Percentiles rank a stretch among this genome's conserved stretches.
phyloP scores from a whole-genome alignment of 345 rosid species.

The Eucalyptus coolabah region DNA sequence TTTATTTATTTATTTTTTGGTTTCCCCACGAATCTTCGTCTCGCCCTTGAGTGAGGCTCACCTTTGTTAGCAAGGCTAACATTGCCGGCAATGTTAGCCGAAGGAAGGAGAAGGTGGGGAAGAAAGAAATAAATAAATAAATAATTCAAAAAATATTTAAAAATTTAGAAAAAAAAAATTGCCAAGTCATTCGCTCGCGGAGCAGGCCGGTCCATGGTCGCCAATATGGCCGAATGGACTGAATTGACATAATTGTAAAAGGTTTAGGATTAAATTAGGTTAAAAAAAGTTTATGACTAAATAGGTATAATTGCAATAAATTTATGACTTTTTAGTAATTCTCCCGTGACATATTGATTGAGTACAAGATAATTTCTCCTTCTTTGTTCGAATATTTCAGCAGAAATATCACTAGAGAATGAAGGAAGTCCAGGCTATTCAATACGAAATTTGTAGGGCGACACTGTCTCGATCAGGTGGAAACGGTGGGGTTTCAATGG shows the following conservation, averaged over 20 bases:
- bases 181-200: fast-evolving
- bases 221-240: fast-evolving
- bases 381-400: background rate
- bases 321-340: fast-evolving
- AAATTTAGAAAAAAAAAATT: too few relatives aligned
- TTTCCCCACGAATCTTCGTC: too few relatives aligned
- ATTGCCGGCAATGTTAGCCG: fast-evolving
- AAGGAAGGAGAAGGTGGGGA: too few relatives aligned
- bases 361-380: background rate
- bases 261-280: fast-evolving
- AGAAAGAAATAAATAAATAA: fast-evolving
- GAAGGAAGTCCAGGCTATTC: too few relatives aligned
- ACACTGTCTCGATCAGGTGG: too few relatives aligned
- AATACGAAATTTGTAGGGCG: too few relatives aligned
- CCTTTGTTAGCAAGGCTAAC: fast-evolving
- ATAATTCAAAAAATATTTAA: too few relatives aligned
- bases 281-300: fast-evolving
- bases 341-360: fast-evolving
- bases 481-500: too few relatives aligned
- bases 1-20: too few relatives aligned
- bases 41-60: fast-evolving
- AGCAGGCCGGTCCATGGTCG: fast-evolving
- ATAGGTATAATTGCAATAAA: fast-evolving
- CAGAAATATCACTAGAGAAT: background rate
- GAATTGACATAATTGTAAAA: too few relatives aligned